phyloP scores from a whole-genome alignment of 805 yeast species.

The Sugiyamaella smithiae region DNA sequence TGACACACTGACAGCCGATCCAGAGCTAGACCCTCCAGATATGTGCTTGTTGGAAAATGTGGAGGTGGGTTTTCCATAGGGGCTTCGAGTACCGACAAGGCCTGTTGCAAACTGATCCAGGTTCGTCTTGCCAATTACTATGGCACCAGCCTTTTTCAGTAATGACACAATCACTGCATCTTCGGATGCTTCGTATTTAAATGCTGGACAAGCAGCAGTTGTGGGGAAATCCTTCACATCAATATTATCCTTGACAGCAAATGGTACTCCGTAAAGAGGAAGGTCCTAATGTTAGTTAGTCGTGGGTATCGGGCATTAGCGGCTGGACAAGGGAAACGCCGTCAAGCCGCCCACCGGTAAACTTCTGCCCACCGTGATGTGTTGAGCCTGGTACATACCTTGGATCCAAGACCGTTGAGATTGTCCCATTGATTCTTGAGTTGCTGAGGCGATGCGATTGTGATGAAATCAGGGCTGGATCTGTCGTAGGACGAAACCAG shows the following conservation, averaged over 20 bases:
- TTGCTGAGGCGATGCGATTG: slow-evolving; percentile 60
- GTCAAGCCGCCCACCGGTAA: no score
- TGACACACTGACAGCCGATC: slow-evolving; percentile 89
- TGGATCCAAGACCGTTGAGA: background rate
- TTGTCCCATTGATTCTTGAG: slow-evolving; percentile 69
- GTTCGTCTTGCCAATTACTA: slow-evolving; percentile 89
- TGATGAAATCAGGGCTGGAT: slow-evolving; percentile 89
- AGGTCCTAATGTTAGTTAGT: slow-evolving; percentile 23
- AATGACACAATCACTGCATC: slow-evolving; percentile 75
- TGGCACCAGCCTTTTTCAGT: slow-evolving; percentile 83
- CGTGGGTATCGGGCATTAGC: no score
- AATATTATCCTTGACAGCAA: slow-evolving; percentile 92
- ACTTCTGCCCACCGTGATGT: no score
- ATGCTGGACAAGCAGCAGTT: slow-evolving; percentile 95
- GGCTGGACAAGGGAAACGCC: no score
- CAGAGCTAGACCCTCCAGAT: slow-evolving; percentile 96
- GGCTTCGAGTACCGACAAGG: slow-evolving; percentile 90
- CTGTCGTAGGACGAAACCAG: slow-evolving; percentile 35
- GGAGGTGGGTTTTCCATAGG: slow-evolving; percentile 86
- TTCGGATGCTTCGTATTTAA: slow-evolving; percentile 57
- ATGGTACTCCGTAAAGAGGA: slow-evolving; percentile 92
- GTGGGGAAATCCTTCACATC: slow-evolving; percentile 80
- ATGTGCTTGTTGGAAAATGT: slow-evolving; percentile 76
- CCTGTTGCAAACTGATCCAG: slow-evolving; percentile 98
- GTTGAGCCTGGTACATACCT: no score